phyloP scores from a whole-genome alignment of 2,329 filamentous ascomycete species.

The Paracamarosporium sp. region DNA sequence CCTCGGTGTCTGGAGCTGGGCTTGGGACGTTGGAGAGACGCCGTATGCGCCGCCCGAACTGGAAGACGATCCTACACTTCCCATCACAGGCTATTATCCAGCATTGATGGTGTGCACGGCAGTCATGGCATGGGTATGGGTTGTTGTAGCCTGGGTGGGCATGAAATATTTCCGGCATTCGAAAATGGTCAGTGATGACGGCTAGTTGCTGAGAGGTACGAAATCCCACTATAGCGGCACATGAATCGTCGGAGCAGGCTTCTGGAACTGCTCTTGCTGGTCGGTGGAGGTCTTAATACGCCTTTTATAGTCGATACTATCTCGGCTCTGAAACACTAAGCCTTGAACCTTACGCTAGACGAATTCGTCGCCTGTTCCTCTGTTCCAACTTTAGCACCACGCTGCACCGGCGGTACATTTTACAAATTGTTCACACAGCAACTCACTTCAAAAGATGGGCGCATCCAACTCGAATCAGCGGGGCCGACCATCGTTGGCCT shows the following conservation, averaged over 20 bases:
- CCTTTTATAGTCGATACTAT: slow-evolving; percentile 34
- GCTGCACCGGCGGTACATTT: neutral
- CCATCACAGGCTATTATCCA: slow-evolving; percentile 97
- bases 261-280: slow-evolving; percentile 25
- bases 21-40: slow-evolving; percentile 96
- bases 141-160: slow-evolving; percentile 94
- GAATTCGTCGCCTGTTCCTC: slow-evolving; percentile 6
- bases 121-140: slow-evolving; percentile 99
- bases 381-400: slow-evolving; percentile 4
- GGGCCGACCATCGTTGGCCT: slow-evolving; percentile 15
- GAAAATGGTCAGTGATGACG: slow-evolving; percentile 76
- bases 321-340: slow-evolving; percentile 42
- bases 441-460: neutral
- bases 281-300: slow-evolving; percentile 26
- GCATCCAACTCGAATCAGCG: slow-evolving; percentile 10
- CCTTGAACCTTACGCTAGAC: slow-evolving; percentile 29
- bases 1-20: slow-evolving; percentile 96
- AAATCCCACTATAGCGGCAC: slow-evolving; percentile 13
- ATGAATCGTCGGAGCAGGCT: slow-evolving; percentile 17
- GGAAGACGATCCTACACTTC: slow-evolving; percentile 91
- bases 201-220: slow-evolving; percentile 20
- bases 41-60: slow-evolving; percentile 94
- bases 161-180: slow-evolving; percentile 99
- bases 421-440: slow-evolving; percentile 5
- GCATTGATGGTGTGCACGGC: slow-evolving; percentile 91